A percentile compares a stretch with the other conserved stretches of the same genome.
Conservation (phyloP, 2,329 filamentous ascomycete genomes). For the Madurella fahalii region DNA sequence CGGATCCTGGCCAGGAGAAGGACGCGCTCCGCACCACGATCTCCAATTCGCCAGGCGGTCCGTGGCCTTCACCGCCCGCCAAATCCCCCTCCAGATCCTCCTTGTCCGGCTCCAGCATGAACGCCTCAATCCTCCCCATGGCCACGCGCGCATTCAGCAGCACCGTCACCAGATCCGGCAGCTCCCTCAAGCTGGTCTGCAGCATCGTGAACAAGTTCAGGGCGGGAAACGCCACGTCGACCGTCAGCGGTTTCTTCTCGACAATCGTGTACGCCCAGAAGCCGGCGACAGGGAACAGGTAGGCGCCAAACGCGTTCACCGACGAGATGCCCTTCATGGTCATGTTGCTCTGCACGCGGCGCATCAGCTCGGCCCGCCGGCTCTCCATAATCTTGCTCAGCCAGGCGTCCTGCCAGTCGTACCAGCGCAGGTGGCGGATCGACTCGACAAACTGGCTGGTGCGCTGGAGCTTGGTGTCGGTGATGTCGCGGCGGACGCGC, state of each 20-base stretch:
- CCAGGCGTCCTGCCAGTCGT: conserved; percentile 78
- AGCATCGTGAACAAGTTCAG: conserved; percentile 76
- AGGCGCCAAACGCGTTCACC: conserved; percentile 66
- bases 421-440: conserved; percentile 75
- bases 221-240: conserved; percentile 84
- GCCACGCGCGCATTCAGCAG: conserved; percentile 80
- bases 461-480: conserved; percentile 73
- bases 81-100: conserved; percentile 43
- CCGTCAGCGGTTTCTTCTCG: conserved; percentile 61
- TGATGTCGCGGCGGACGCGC: conserved; percentile 64
- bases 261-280: conserved; percentile 78
- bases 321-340: conserved; percentile 62
- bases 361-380: conserved; percentile 62
- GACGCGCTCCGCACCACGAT: conserved; percentile 60
- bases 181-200: conserved; percentile 66
- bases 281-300: conserved; percentile 72
- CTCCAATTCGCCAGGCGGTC: conserved; percentile 31
- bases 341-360: conserved; percentile 60
- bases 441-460: conserved; percentile 84
- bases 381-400: conserved; percentile 64
- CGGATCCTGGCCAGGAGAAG: conserved; percentile 74
- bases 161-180: conserved; percentile 71
- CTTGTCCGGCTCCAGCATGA: conserved; percentile 83
- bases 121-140: conserved; percentile 74
- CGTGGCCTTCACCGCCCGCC: conserved; percentile 3